Evolutionary conservation across 495 filamentous ascomycete species (phyloP), one percentile per base, ranked within the genome.

Genomic region (Articulospora tetracladia): DNA sequence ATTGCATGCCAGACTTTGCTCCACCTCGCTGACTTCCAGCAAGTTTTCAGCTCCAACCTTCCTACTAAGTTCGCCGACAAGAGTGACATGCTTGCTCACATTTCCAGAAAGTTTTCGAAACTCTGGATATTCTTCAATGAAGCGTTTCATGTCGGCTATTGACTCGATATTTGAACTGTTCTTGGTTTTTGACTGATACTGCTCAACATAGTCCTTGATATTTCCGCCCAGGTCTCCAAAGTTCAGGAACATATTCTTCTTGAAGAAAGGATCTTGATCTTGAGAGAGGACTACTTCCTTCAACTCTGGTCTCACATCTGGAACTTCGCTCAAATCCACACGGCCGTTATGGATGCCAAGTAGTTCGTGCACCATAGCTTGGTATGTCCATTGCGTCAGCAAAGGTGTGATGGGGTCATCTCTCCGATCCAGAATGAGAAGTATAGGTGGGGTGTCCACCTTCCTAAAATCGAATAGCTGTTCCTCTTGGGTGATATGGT

Each of bases 161-260:
- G 92, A 96, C 65, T 98, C 94, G 63, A 98, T 95, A 68, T 96
- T 93, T 71, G 88, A 89, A 66, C 86, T 96, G 62, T 83, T 94
- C 68, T 96, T 89, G 12, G 92, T 96, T 71, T 96, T 97, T 26
- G 86, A 90, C 66, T 97, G 94, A 69, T 97, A 98, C 63, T 97
- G 94, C 70, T 95, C 91, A 59, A 98, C 94, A 71, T 98, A 98
- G 60, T 97, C 93, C 70, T 98, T 98, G 71, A 97, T 97, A 69
- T 96, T 98, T 55, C 94, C 90, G 22, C 94, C 94, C 20, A 98
- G 82, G 63, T 98, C 94, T 44, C 94, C 94, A 71, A 98, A 98
- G 67, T 98, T 98, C 66, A 96, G 86, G 67, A 92, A 98, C 95
- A 98, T 98, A 71, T 98, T 98, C 76, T 96, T 97, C 75, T 97